A percentile compares a stretch with the other conserved stretches of the same genome.
Evolutionary conservation across 345 rosid genomes (phyloP).

Genomic region (Citropsis articulata): DNA sequence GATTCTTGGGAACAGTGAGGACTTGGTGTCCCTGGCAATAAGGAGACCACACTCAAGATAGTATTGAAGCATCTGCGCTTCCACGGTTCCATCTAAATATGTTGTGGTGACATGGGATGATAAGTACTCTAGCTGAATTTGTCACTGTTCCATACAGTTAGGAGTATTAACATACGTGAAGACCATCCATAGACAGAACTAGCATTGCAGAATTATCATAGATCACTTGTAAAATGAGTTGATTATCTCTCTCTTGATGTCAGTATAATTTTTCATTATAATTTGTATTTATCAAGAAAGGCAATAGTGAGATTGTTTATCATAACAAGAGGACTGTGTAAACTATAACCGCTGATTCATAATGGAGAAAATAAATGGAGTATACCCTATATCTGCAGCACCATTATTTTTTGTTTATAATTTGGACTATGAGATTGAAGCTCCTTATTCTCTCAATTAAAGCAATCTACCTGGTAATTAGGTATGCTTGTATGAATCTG

Average conservation of each 20-base stretch:
- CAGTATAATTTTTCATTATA: background rate
- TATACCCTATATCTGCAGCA: background rate
- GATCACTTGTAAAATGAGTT: background rate
- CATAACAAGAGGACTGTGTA: background rate
- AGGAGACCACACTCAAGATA: background rate
- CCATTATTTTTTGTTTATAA: background rate
- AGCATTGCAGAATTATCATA: background rate
- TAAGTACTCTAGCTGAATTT: background rate
- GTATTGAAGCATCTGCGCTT: background rate
- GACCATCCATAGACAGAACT: background rate
- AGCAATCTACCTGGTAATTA: conserved; percentile 22
- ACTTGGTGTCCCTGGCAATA: background rate
- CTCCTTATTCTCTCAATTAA: conserved; percentile 15
- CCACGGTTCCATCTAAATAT: background rate
- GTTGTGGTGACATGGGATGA: background rate
- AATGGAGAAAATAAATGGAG: background rate
- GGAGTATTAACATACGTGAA: background rate
- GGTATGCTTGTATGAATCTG: conserved; percentile 61
- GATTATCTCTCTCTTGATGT: background rate
- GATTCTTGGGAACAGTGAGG: background rate
- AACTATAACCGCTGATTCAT: background rate
- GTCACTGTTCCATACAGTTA: background rate
- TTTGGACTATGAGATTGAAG: conserved; percentile 1
- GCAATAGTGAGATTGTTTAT: background rate
- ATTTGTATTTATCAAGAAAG: background rate